Evolutionary conservation across 257 asterid species (phyloP).

Genomic region (Salvia miltiorrhiza): DNA sequence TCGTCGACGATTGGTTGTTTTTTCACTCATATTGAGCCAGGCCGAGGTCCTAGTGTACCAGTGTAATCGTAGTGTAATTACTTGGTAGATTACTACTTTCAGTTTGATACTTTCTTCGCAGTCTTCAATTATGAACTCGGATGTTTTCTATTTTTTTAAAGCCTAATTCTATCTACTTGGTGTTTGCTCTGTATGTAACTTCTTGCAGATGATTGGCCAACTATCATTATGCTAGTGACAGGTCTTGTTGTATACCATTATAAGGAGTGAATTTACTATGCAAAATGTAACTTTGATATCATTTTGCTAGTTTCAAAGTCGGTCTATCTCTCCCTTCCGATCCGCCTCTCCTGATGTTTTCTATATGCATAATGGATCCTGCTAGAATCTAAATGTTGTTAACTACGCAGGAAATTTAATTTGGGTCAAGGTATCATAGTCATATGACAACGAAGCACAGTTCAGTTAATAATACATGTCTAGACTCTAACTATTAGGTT

Average conservation of each 20-base stretch:
- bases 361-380: background rate
- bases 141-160: background rate
- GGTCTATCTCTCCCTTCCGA: no score
- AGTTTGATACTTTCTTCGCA: background rate
- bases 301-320: background rate
- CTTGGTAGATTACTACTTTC: constrained; percentile 18
- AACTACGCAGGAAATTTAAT: no score
- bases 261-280: no score
- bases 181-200: background rate
- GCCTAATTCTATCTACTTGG: background rate
- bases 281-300: background rate
- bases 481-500: no score
- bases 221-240: background rate
- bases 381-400: no score
- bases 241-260: background rate
- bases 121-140: background rate
- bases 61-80: constrained; percentile 43
- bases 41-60: constrained; percentile 11
- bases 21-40: background rate
- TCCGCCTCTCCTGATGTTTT: no score
- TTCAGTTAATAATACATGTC: no score
- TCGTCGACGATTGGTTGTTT: background rate
- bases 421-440: no score
- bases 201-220: background rate
- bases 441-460: no score